Conservation (phyloP, 2,329 filamentous ascomycete genomes). For the Ustilaginoidea virens region DNA sequence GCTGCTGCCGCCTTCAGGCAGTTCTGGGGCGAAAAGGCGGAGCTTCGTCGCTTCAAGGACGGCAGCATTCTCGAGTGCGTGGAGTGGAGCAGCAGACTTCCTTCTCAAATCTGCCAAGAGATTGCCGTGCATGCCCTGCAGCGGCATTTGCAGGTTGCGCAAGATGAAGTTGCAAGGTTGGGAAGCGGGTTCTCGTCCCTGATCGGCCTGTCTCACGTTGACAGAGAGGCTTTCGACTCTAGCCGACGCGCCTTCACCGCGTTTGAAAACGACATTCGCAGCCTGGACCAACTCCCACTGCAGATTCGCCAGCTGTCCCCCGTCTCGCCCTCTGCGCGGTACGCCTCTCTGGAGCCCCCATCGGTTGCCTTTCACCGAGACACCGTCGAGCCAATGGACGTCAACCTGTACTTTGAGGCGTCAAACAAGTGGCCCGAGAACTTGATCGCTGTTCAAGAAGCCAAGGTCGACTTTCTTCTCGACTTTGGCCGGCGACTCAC, state of each 20-base stretch:
- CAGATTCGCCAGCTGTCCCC: constrained; percentile 67
- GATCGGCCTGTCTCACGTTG: constrained; percentile 28
- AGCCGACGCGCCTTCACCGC: constrained; percentile 54
- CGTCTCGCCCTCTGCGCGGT: constrained; percentile 58
- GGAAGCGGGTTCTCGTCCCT: constrained; percentile 35
- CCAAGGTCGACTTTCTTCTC: constrained; percentile 81
- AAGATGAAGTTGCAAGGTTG: constrained; percentile 35
- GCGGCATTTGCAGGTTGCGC: constrained; percentile 48
- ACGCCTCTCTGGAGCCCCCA: constrained; percentile 41
- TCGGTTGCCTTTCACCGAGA: constrained; percentile 27
- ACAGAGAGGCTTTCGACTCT: constrained; percentile 47
- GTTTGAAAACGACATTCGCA: constrained; percentile 63
- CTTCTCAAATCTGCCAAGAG: constrained; percentile 58
- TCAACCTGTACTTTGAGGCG: constrained; percentile 82
- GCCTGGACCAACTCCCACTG: constrained; percentile 72
- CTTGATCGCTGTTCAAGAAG: constrained; percentile 76
- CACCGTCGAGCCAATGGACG: constrained; percentile 46
- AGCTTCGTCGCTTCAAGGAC: constrained; percentile 87
- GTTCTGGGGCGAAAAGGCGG: constrained; percentile 92
- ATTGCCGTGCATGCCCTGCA: constrained; percentile 59
- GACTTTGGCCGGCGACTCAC: constrained; percentile 58
- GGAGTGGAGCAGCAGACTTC: constrained; percentile 57
- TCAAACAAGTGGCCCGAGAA: constrained; percentile 92
- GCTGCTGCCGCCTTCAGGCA: constrained; percentile 68
- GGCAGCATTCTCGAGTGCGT: constrained; percentile 87